Conservation (phyloP, 1,284 basidiomycete genomes). For the Microbotryum silenes-acaulis region DNA sequence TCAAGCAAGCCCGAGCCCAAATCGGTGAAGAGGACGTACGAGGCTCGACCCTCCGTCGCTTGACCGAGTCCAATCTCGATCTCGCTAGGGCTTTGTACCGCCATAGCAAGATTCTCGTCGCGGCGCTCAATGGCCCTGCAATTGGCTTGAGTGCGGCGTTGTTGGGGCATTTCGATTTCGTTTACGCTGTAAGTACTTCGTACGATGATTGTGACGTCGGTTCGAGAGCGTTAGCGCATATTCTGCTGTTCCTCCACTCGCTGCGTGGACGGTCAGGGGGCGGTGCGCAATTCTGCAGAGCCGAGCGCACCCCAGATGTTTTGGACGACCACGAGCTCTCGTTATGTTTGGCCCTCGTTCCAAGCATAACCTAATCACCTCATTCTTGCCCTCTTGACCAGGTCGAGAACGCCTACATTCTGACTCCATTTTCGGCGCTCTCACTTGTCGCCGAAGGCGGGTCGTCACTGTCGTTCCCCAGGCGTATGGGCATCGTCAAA, state of each 20-base stretch:
- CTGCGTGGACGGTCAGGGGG: too few relatives aligned
- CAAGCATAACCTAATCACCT: too few relatives aligned
- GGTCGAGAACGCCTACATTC: conserved; percentile 26
- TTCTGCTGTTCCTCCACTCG: too few relatives aligned
- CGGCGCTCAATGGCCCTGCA: conserved; percentile 26
- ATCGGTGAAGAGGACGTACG: conserved; percentile 10
- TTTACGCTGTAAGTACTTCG: conserved; percentile 12
- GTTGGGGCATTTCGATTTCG: conserved; percentile 19
- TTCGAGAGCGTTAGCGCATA: too few relatives aligned
- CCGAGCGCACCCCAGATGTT: too few relatives aligned
- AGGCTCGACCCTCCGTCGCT: background rate
- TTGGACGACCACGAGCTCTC: too few relatives aligned
- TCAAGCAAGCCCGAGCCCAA: conserved; percentile 20
- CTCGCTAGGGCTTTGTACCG: conserved; percentile 11
- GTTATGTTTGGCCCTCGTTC: too few relatives aligned
- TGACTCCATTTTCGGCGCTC: conserved; percentile 28
- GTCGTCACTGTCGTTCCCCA: conserved; percentile 18
- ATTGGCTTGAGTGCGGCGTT: conserved; percentile 18
- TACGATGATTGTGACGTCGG: too few relatives aligned
- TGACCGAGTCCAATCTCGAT: conserved; percentile 25
- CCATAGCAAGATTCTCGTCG: conserved; percentile 28
- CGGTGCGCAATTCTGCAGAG: too few relatives aligned
- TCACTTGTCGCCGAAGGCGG: conserved; percentile 29
- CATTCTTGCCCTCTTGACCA: too few relatives aligned
- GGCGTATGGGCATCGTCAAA: conserved; percentile 25